Percentiles rank a stretch among this genome's conserved stretches.
These are phyloP conservation scores for Colletotrichum musae DNA, from an alignment of 2,329 filamentous ascomycete species.

Conservation along the genomic window DNA sequence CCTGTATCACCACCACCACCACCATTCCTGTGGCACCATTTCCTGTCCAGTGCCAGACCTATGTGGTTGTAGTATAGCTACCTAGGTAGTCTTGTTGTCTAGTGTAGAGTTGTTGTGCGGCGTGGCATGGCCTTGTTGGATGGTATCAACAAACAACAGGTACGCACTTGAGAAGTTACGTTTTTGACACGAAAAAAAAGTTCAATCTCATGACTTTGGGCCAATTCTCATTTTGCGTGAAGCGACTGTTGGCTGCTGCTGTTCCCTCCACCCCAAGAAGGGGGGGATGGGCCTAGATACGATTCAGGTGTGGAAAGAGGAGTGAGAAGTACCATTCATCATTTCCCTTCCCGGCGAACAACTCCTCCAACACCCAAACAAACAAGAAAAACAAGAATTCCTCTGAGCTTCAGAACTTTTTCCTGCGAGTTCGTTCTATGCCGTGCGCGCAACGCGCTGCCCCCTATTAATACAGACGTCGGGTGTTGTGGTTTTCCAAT, in stretches of 20 bases:
- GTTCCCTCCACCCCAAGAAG: too few relatives aligned
- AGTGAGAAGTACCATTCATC: too few relatives aligned
- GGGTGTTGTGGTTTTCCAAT: too few relatives aligned
- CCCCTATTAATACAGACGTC: slow-evolving; percentile 51
- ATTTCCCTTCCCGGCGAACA: too few relatives aligned
- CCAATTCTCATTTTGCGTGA: slow-evolving; percentile 25
- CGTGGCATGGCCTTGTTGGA: slow-evolving; percentile 18
- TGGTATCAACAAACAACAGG: slow-evolving; percentile 2
- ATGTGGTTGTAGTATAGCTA: too few relatives aligned
- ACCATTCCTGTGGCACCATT: too few relatives aligned
- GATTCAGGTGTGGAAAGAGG: too few relatives aligned
- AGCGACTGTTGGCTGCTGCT: slow-evolving; percentile 6
- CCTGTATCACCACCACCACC: slow-evolving; percentile 19
- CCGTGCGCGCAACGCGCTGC: slow-evolving; percentile 18
- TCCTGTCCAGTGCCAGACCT: too few relatives aligned
- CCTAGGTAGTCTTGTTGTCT: too few relatives aligned
- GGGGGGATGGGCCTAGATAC: too few relatives aligned
- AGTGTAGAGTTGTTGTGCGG: not conserved
- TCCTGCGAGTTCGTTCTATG: slow-evolving; percentile 42
- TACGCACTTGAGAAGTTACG: not conserved
- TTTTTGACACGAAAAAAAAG: too few relatives aligned
- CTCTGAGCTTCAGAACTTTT: slow-evolving; percentile 32
- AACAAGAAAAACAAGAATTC: slow-evolving; percentile 20
- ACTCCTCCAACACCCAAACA: not conserved
- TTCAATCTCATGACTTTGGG: not conserved